These are phyloP conservation scores for Daldinia eschscholtzii DNA, from an alignment of 2,329 filamentous ascomycete genomes.

Conservation along the genomic window DNA sequence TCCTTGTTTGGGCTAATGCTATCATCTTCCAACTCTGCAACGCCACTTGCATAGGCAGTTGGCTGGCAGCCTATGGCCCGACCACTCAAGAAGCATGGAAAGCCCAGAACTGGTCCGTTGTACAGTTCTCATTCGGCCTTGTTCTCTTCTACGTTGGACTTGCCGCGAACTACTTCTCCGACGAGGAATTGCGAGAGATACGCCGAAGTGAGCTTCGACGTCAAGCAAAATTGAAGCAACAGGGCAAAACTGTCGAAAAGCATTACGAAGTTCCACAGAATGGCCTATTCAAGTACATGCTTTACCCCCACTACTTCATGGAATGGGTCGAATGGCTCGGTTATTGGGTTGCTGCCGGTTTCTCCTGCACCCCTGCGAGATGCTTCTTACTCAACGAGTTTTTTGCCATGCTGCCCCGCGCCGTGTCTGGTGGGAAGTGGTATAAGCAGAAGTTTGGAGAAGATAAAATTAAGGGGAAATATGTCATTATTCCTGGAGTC, in stretches of 20 bases:
- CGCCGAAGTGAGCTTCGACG: conserved; percentile 75
- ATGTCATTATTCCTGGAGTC: conserved; percentile 73
- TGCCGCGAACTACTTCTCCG: conserved; percentile 85
- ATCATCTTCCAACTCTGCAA: conserved; percentile 84
- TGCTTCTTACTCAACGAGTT: conserved; percentile 89
- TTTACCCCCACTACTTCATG: conserved; percentile 94
- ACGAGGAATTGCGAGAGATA: conserved; percentile 90
- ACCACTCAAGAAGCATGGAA: conserved; percentile 67
- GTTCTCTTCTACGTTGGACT: conserved; percentile 82
- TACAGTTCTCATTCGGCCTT: conserved; percentile 73
- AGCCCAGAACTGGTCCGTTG: conserved; percentile 54
- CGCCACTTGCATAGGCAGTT: conserved; percentile 80
- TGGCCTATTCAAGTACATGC: conserved; percentile 83
- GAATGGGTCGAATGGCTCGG: conserved; percentile 98
- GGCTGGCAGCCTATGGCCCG: conserved; percentile 84
- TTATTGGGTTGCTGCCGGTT: conserved; percentile 82
- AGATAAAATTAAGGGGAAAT: conserved; percentile 80
- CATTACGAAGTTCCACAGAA: conserved; percentile 88
- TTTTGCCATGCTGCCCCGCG: conserved; percentile 88
- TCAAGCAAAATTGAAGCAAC: conserved; percentile 61
- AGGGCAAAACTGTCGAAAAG: conserved; percentile 72
- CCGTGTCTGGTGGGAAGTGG: conserved; percentile 84
- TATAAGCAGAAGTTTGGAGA: conserved; percentile 89
- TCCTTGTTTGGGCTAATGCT: conserved; percentile 73
- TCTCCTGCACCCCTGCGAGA: conserved; percentile 78